Conservation (phyloP, 169 alveolate genomes). For the Hepatocystis sp. region DNA sequence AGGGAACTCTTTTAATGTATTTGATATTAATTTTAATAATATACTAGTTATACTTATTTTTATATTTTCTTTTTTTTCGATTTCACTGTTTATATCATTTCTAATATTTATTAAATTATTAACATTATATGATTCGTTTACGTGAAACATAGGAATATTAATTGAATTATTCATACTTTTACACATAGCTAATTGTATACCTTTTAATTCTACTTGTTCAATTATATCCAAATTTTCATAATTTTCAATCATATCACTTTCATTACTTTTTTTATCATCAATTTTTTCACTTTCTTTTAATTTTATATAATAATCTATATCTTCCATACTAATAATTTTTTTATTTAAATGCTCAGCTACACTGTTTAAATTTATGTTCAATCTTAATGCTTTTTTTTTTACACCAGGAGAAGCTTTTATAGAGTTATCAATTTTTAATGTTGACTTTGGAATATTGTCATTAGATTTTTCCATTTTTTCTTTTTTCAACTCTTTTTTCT, state of each 20-base stretch:
- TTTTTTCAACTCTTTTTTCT: constrained; percentile 10
- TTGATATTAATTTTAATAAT: constrained; percentile 92
- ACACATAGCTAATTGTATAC: constrained; percentile 64
- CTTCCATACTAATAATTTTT: constrained; percentile 19
- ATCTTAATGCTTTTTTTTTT: constrained; percentile 41
- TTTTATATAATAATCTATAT: too few species aligned
- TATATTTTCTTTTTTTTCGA: constrained; percentile 76
- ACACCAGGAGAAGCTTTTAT: constrained; percentile 71
- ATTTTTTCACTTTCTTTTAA: too few species aligned
- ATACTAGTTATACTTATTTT: constrained; percentile 92
- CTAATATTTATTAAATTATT: constrained; percentile 23
- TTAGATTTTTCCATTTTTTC: neutral
- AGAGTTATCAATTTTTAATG: neutral
- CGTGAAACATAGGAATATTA: constrained; percentile 47
- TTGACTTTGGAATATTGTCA: neutral
- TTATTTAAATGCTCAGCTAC: constrained; percentile 21
- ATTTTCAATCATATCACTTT: neutral
- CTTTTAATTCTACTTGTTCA: constrained; percentile 46
- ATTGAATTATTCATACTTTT: constrained; percentile 59
- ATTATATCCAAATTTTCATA: constrained; percentile 4
- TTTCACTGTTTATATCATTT: constrained; percentile 27
- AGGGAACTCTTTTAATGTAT: constrained; percentile 90
- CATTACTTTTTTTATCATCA: constrained; percentile 12
- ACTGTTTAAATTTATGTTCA: constrained; percentile 12
- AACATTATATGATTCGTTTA: constrained; percentile 37